Conservation (phyloP, 2,329 filamentous ascomycete genomes). For the Ampelomyces quisqualis region DNA sequence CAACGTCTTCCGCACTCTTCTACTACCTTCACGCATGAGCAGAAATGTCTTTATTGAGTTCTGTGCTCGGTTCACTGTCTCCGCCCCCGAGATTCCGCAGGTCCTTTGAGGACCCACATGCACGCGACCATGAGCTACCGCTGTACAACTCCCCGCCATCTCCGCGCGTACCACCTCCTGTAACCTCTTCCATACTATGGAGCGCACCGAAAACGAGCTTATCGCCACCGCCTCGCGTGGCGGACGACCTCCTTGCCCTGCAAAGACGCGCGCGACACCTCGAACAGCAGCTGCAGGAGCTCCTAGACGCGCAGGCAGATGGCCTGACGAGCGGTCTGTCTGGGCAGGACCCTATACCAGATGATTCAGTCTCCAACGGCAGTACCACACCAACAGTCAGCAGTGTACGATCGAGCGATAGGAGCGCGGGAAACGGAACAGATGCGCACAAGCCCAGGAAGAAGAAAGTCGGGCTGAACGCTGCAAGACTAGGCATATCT, state of each 20-base stretch:
- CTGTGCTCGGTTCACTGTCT: slow-evolving; percentile 40
- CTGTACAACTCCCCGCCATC: slow-evolving; percentile 35
- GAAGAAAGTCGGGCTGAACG: slow-evolving; percentile 60
- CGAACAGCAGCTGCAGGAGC: slow-evolving; percentile 58
- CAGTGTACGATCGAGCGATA: slow-evolving; percentile 39
- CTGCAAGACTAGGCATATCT: slow-evolving; percentile 65
- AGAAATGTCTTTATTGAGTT: slow-evolving; percentile 39
- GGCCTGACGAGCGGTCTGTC: slow-evolving; percentile 54
- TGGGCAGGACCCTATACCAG: slow-evolving; percentile 33
- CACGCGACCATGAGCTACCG: slow-evolving; percentile 39
- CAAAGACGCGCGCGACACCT: slow-evolving; percentile 56
- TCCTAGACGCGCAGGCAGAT: slow-evolving; percentile 63
- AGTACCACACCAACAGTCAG: slow-evolving; percentile 53
- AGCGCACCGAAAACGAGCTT: slow-evolving; percentile 26
- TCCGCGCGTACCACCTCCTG: slow-evolving; percentile 38
- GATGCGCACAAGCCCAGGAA: slow-evolving; percentile 37
- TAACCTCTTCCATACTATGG: slow-evolving; percentile 39
- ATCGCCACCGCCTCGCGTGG: slow-evolving; percentile 31
- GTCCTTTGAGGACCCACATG: slow-evolving; percentile 41
- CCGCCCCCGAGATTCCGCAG: slow-evolving; percentile 36
- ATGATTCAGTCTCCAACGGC: slow-evolving; percentile 51
- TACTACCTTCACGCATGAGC: not conserved
- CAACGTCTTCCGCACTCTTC: not conserved
- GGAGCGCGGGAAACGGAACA: slow-evolving; percentile 20
- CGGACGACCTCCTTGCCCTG: slow-evolving; percentile 51